Evolutionary conservation across 352 stramenopile species (phyloP), one percentile per base, ranked within the genome.

Genomic region (Pythium diclinum): DNA sequence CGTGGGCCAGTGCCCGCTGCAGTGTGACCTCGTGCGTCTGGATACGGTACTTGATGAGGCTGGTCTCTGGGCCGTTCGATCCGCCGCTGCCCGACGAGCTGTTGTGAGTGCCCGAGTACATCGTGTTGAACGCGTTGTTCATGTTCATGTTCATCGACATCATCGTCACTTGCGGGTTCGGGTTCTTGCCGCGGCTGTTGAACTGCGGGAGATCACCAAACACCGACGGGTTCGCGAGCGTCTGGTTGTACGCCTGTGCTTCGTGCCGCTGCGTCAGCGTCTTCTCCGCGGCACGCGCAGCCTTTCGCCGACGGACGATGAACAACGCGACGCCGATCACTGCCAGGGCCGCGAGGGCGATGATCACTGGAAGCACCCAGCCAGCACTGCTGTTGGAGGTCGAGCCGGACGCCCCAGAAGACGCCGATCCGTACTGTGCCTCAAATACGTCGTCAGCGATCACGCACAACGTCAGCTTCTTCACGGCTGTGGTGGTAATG

Each of bases 41-140:
- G 25, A 94, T 88, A 42, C 83, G 83, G 71, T 92, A 92, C 59
- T 90, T 90, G 48, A 90, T 63, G 9, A 92, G 74, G 5, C 69
- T 83, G 19, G 76, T 79, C 64, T 93, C 85, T 21, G 76, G 14
- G 61, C 72, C 23, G 72, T 76, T 64, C 13, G 33, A 56, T 3
- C 40, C 59, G 6, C 76, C 76, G 30, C 79, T 82, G 73, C 79
- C 84, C 64, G 83, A 77, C 48, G 87, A 86, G 42, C 69, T 71
- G 46, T 68, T 34, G n/a, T 53, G 48, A 11, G 34, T 75, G 44
- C 64, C 84, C 59, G 83, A 84, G 51, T 87, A 65, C 38, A 64
- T 67, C 14, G 57, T 59, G 58, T 61, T 61, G 65, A 59, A 65
- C 49, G 67, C 69, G 58, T 69, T 88, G 33, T 79, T 85, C 59